A percentile compares a stretch with the other conserved stretches of the same genome.
Evolutionary conservation across 768 basidiomycete species (phyloP).

Genomic region (Leccinum boreale): DNA sequence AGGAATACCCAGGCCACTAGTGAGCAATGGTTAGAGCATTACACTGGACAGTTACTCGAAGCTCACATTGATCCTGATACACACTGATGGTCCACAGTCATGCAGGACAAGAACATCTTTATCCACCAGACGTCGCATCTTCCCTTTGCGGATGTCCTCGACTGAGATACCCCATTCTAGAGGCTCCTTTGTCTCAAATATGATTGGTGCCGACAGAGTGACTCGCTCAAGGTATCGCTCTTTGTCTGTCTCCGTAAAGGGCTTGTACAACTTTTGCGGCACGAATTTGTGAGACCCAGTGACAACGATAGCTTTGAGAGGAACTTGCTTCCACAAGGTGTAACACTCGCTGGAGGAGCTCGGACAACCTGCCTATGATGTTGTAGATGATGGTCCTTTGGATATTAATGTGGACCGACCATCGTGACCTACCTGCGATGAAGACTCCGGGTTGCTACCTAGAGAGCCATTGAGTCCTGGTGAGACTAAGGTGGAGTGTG

Average conservation of each 20-base stretch:
- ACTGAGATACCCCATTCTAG: conserved; percentile 60
- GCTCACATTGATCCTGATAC: conserved; percentile 70
- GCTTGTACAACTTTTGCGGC: conserved; percentile 68
- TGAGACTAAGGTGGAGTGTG: not conserved
- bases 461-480: not conserved
- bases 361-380: not conserved
- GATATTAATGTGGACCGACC: not conserved
- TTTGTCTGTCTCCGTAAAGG: conserved; percentile 73
- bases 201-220: conserved; percentile 57
- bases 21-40: conserved; percentile 37
- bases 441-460: not conserved
- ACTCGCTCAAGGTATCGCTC: conserved; percentile 75
- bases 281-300: conserved; percentile 45
- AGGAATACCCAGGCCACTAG: conserved; percentile 78
- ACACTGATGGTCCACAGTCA: conserved; percentile 74
- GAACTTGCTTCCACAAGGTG: conserved; percentile 12
- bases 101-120: conserved; percentile 68
- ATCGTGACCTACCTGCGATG: conserved; percentile 3
- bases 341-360: conserved; percentile 15
- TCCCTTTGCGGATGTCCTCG: conserved; percentile 62
- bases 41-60: conserved; percentile 2
- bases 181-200: conserved; percentile 54
- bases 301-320: conserved; percentile 15
- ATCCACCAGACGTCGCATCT: conserved; percentile 49
- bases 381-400: not conserved